Evolutionary conservation across 208 protist genomes (phyloP).

Genomic region (Leptomonas pyrrhocoris): DNA sequence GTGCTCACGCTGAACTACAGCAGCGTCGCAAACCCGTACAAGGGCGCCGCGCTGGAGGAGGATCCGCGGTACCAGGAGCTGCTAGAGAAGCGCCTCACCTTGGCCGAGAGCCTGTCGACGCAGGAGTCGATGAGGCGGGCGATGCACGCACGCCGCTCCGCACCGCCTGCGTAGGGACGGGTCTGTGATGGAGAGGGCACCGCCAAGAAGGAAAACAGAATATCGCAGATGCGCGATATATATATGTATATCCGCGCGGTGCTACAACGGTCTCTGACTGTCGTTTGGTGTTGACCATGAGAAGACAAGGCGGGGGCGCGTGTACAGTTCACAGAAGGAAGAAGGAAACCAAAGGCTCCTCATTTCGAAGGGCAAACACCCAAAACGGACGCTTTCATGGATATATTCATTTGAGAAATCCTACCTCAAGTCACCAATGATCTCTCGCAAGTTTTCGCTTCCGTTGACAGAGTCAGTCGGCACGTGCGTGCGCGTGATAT

Average conservation of each 20-base stretch:
- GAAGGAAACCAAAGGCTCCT: not conserved
- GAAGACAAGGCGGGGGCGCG: not conserved
- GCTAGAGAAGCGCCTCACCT: constrained; percentile 49
- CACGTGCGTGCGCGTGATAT: too few species aligned
- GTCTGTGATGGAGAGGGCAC: not conserved
- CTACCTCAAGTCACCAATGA: too few species aligned
- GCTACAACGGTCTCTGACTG: not conserved
- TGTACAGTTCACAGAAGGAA: not conserved
- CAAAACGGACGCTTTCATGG: too few species aligned
- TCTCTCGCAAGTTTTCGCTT: too few species aligned
- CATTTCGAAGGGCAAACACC: too few species aligned
- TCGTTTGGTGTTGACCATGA: not conserved
- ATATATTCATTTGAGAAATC: too few species aligned
- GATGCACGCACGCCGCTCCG: constrained; percentile 22
- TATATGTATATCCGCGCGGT: too few species aligned
- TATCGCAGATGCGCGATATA: not conserved
- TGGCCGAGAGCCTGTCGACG: constrained; percentile 43
- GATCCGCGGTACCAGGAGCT: constrained; percentile 54
- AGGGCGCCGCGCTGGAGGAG: constrained; percentile 32
- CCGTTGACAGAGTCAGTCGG: too few species aligned
- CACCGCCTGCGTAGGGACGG: constrained; percentile 35
- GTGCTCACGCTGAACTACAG: constrained; percentile 56
- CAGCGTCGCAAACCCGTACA: constrained; percentile 30
- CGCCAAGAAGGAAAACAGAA: too few species aligned
- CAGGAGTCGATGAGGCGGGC: constrained; percentile 45